phyloP scores from a whole-genome alignment of 345 rosid species.

The Salix dunnii region DNA sequence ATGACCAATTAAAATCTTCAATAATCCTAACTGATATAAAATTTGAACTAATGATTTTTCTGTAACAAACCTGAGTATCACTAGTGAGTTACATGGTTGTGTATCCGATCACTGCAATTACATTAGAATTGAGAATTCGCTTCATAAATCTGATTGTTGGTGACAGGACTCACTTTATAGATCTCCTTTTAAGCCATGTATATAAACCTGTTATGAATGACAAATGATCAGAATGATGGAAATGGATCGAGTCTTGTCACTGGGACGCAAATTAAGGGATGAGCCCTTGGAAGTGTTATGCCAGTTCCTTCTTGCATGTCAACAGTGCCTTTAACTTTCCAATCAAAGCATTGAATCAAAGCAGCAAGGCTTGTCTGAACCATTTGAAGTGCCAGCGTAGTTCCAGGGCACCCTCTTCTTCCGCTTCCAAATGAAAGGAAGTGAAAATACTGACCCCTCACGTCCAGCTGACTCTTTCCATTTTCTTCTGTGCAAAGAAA shows the following conservation, averaged over 20 bases:
- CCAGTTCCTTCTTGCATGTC: slow-evolving; percentile 62
- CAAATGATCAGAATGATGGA: slow-evolving; percentile 18
- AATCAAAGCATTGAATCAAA: slow-evolving; percentile 53
- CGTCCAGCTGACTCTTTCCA: slow-evolving; percentile 32
- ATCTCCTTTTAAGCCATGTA: not conserved
- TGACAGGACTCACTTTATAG: not conserved
- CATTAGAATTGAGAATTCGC: not conserved
- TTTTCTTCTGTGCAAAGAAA: slow-evolving; percentile 25
- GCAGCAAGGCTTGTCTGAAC: slow-evolving; percentile 41
- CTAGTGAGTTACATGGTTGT: no score
- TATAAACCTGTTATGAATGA: not conserved
- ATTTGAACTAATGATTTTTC: no score
- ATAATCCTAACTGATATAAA: no score
- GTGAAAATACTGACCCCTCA: slow-evolving; percentile 50
- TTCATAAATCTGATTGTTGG: not conserved
- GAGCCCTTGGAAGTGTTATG: slow-evolving; percentile 49
- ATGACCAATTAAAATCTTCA: no score
- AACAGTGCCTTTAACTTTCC: slow-evolving; percentile 39
- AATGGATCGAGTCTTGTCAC: slow-evolving; percentile 40
- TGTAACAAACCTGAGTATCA: no score
- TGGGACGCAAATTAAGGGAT: slow-evolving; percentile 48
- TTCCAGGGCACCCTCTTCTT: slow-evolving; percentile 67
- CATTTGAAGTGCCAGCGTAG: slow-evolving; percentile 42
- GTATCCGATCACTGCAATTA: not conserved
- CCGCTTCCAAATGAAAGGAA: slow-evolving; percentile 63